Evolutionary conservation across 164 flowering plant species (phyloP).

Genomic region (Annona cherimola): DNA sequence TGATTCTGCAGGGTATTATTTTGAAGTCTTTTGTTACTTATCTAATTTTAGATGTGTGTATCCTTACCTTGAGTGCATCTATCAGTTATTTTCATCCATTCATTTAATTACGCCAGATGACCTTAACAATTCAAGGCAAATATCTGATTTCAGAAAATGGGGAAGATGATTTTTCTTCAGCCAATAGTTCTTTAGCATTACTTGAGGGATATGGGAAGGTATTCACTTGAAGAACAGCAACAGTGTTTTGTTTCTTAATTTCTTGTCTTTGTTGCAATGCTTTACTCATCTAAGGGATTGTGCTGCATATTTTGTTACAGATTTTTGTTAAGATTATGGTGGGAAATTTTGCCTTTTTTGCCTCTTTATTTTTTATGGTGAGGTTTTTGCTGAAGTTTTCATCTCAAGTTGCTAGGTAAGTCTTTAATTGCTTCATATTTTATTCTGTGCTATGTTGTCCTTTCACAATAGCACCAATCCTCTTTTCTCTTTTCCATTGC

Average conservation of each 20-base stretch:
- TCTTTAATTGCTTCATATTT: not conserved
- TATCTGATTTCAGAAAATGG: constrained; percentile 27
- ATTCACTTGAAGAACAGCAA: too few species aligned
- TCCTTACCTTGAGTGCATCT: constrained; percentile 17
- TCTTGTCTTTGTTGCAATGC: not conserved
- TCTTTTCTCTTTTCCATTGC: not conserved
- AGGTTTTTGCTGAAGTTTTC: constrained; percentile 28
- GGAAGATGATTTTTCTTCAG: constrained; percentile 25
- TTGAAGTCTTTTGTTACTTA: constrained; percentile 45
- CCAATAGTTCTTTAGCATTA: constrained; percentile 29
- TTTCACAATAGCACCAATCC: not conserved
- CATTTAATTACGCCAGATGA: constrained; percentile 5
- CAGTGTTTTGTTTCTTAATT: not conserved
- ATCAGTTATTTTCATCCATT: not conserved
- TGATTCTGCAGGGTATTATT: constrained; percentile 45
- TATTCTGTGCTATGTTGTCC: not conserved
- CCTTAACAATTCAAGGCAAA: constrained; percentile 52
- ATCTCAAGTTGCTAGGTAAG: constrained; percentile 34
- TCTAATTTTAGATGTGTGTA: constrained; percentile 67
- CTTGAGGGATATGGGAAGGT: constrained; percentile 49
- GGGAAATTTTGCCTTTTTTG: constrained; percentile 46
- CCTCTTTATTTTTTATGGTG: constrained; percentile 26
- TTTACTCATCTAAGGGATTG: not conserved
- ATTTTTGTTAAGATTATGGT: constrained; percentile 41
- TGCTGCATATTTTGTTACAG: constrained; percentile 22